Conservation (phyloP, 2,329 filamentous ascomycete genomes). For the Aspergillus quadricinctus region DNA sequence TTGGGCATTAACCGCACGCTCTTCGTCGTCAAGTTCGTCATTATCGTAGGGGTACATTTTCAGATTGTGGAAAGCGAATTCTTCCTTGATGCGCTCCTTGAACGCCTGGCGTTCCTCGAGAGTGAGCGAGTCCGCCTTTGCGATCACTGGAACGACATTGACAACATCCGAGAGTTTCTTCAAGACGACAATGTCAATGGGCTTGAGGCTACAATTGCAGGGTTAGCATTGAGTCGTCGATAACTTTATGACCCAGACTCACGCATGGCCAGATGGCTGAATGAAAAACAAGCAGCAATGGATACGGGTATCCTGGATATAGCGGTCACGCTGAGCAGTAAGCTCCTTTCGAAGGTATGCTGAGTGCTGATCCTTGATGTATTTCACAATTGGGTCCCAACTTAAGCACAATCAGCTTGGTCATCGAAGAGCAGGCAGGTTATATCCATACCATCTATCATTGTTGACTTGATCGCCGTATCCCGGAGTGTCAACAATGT, state of each 20-base stretch:
- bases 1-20: conserved; percentile 84
- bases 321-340: conserved; percentile 96
- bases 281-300: conserved; percentile 99
- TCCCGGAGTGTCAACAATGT: conserved; percentile 98
- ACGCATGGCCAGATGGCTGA: conserved; percentile 92
- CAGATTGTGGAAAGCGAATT: conserved; percentile 98
- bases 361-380: conserved; percentile 99
- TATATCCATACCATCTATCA: conserved; percentile 68
- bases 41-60: conserved; percentile 99
- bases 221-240: conserved; percentile 7
- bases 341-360: conserved; percentile 99
- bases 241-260: conserved; percentile 19
- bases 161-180: conserved; percentile 99
- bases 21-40: conserved; percentile 96
- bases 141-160: conserved; percentile 97
- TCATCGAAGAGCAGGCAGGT: conserved; percentile 1
- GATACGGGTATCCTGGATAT: conserved; percentile 98
- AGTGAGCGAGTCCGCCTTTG: conserved; percentile 94
- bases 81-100: conserved; percentile 99
- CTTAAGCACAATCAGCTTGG: conserved; percentile 30
- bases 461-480: conserved; percentile 99
- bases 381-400: conserved; percentile 99
- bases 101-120: conserved; percentile 92
- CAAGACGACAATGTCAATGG: conserved; percentile 97
- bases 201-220: conserved; percentile 62